Evolutionary conservation across 169 alveolate species (phyloP).

Genomic region (Theileria luwenshuni): DNA sequence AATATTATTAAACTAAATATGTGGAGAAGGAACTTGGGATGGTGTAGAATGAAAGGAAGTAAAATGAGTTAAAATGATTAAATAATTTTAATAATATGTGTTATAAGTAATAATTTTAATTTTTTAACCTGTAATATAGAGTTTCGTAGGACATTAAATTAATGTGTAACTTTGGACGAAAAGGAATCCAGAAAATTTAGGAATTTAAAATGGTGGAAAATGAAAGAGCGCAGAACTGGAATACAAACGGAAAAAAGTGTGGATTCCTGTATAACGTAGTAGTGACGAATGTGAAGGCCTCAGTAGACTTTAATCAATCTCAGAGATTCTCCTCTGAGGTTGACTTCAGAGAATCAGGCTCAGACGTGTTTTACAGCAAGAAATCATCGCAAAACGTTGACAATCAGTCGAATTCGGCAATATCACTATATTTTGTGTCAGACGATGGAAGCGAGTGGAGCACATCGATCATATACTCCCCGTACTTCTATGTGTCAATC

Average conservation of each 20-base stretch:
- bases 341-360: not conserved
- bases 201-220: conserved; percentile 32
- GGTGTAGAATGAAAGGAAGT: not conserved
- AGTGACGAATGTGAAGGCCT: conserved; percentile 74
- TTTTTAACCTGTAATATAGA: not conserved
- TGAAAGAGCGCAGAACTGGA: conserved; percentile 61
- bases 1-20: no score
- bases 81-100: not conserved
- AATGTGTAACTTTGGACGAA: conserved; percentile 7
- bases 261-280: conserved; percentile 87
- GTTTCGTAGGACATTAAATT: not conserved
- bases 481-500: conserved; percentile 57
- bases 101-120: not conserved
- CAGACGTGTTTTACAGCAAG: conserved; percentile 26
- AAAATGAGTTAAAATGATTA: not conserved
- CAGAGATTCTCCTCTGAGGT: not conserved
- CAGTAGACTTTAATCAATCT: conserved; percentile 12
- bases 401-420: conserved; percentile 35
- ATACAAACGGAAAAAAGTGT: conserved; percentile 62
- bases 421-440: conserved; percentile 61
- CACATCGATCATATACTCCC: conserved; percentile 62
- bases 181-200: not conserved
- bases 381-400: conserved; percentile 1
- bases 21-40: no score
- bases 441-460: conserved; percentile 70